Percentiles rank a stretch among this genome's conserved stretches.
Evolutionary conservation across 345 rosid genomes (phyloP).

Genomic region (Cardiospermum halicacabum): DNA sequence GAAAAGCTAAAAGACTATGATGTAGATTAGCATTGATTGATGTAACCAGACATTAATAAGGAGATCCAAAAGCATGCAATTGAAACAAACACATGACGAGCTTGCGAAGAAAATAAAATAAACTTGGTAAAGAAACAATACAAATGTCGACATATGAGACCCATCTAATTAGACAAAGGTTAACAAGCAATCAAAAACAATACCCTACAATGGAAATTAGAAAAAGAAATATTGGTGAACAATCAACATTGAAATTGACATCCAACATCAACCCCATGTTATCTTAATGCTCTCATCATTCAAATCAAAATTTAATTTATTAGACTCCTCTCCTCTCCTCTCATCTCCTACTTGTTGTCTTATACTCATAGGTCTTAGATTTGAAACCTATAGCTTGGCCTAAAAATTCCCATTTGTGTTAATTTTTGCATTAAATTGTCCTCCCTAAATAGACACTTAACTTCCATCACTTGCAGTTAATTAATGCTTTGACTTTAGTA

Average conservation of each 20-base stretch:
- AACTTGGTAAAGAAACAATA: constrained; percentile 23
- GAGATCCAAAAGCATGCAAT: too few relatives aligned
- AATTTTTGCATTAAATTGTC: background rate
- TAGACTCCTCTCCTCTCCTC: too few relatives aligned
- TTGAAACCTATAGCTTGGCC: background rate
- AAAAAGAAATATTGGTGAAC: constrained; percentile 16
- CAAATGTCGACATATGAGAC: constrained; percentile 19
- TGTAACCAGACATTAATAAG: too few relatives aligned
- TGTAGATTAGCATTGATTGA: too few relatives aligned
- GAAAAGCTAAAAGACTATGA: too few relatives aligned
- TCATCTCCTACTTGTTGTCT: background rate
- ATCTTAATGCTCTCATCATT: background rate
- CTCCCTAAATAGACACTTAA: background rate
- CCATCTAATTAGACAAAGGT: constrained; percentile 3
- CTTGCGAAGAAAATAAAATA: constrained; percentile 9
- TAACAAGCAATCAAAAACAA: background rate
- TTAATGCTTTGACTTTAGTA: background rate
- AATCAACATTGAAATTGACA: constrained; percentile 20
- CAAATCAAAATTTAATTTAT: background rate
- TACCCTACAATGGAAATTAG: background rate
- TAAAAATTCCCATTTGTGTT: background rate
- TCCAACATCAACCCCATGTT: background rate
- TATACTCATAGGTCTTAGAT: background rate
- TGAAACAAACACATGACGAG: background rate
- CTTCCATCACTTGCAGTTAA: background rate